phyloP scores from a whole-genome alignment of 2,329 filamentous ascomycete genomes.

The Cladosporium cucumerinum region DNA sequence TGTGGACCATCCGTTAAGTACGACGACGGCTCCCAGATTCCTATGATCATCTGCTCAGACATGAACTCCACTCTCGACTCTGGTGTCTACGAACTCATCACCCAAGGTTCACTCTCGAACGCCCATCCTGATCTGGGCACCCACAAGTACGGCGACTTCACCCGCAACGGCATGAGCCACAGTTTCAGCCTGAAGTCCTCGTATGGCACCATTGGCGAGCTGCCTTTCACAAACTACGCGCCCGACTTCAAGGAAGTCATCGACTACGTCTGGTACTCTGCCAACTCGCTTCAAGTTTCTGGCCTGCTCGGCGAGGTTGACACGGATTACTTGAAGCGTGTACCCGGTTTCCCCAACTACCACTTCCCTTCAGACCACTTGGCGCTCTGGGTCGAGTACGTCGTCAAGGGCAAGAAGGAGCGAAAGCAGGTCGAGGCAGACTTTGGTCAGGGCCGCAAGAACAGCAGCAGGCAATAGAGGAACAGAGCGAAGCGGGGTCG shows the following conservation, averaged over 20 bases:
- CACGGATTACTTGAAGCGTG: constrained; percentile 75
- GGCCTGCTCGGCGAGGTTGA: constrained; percentile 84
- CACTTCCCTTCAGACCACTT: constrained; percentile 94
- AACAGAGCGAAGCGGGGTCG: not conserved
- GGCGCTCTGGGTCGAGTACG: constrained; percentile 83
- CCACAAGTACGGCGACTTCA: constrained; percentile 90
- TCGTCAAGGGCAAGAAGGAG: constrained; percentile 82
- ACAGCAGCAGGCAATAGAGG: constrained; percentile 9
- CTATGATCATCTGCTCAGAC: constrained; percentile 86
- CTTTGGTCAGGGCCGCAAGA: constrained; percentile 27
- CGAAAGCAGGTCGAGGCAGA: constrained; percentile 37
- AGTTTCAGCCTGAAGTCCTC: constrained; percentile 91
- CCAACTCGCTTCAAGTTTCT: constrained; percentile 80
- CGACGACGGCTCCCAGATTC: constrained; percentile 79
- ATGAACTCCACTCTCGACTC: constrained; percentile 89
- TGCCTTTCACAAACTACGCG: constrained; percentile 95
- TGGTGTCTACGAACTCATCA: constrained; percentile 86
- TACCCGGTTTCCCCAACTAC: constrained; percentile 89
- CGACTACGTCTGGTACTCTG: constrained; percentile 97
- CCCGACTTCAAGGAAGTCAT: constrained; percentile 89
- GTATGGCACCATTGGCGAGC: constrained; percentile 78
- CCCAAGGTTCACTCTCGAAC: constrained; percentile 71
- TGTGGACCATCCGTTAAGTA: constrained; percentile 85
- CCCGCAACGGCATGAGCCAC: constrained; percentile 85
- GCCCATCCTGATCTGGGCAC: constrained; percentile 76